Evolutionary conservation across 1,284 basidiomycete species (phyloP).

Genomic region (Leccinum olivaceoglutinosum): DNA sequence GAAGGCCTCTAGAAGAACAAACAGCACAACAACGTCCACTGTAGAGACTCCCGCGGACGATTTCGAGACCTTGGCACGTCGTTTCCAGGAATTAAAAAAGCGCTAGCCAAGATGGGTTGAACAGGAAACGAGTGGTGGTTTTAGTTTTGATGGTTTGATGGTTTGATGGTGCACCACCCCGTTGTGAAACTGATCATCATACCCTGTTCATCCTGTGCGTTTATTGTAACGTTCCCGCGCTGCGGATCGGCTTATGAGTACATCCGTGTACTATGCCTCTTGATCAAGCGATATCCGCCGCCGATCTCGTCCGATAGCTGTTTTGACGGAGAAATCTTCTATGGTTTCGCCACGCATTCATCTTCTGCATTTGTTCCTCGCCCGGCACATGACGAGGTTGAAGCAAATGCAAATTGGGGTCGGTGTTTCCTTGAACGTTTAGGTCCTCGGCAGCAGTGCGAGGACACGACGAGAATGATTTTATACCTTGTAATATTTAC

Average conservation of each 20-base stretch:
- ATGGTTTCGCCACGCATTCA: not conserved
- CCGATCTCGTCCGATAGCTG: conserved; percentile 4
- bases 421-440: not conserved
- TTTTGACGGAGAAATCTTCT: not conserved
- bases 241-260: conserved; percentile 1
- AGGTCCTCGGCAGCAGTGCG: not conserved
- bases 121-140: conserved; percentile 1
- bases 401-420: not conserved
- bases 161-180: not conserved
- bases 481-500: conserved; percentile 4
- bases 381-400: not conserved
- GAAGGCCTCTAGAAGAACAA: conserved; percentile 16
- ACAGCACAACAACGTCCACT: not conserved
- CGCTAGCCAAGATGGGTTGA: conserved; percentile 34
- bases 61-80: conserved; percentile 62
- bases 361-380: not conserved
- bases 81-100: conserved; percentile 80
- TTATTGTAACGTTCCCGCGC: conserved; percentile 1
- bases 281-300: conserved; percentile 19
- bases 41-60: conserved; percentile 48
- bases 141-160: not conserved
- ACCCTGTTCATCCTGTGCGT: not conserved
- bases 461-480: not conserved
- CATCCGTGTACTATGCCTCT: not conserved
- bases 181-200: conserved; percentile 7